Base-by-base conservation (phyloP, 768 basidiomycete species). In the Tephrocybe sp. region DNA sequence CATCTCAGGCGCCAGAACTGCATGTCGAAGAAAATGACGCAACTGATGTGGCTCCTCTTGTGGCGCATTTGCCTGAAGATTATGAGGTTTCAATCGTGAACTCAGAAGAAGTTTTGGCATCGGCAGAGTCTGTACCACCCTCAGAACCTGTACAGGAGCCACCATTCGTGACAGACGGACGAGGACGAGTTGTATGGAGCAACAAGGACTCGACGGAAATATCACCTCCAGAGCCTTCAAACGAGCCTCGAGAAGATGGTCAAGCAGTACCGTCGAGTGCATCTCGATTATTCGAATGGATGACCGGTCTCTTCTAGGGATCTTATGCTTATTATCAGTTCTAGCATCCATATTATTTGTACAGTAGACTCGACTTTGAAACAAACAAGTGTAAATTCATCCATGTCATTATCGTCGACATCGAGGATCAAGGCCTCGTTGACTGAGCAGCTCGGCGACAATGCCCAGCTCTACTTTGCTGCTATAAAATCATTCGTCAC, bases 331-430 rank as follows among this genome's bases (percentile, higher is more conserved):
- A 20, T 39, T 39, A 4, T 21, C 6, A 6, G 18, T 39, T 39
- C 6, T 39, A 39, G 20, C 38, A 12, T n/a, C 38, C 20, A 39
- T 12, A 21, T 39, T 20, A 3, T 7, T 5, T 47, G 54, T 56
- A 56, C 12, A 46, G 12, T 48, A 52, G 23, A 41, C 33, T 28
- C 2, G 11, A n/a, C n/a, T n/a, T n/a, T 42, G 15, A 18, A 5
- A n/a, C 28, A 53, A 57, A 54, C 43, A 51, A 17, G 3, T 48
- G 46, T 51, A 50, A 58, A 48, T 32, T 39, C 21, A 18, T 21
- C 20, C 25, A 90, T 90, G 88, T 90, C 88, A 21, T 72, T 90
- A 48, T 83, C 85, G 26, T 88, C 88, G 11, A 90, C 88, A 6
- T 77, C 84, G 11, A 85, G 80, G 3, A 81, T 90, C 60, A 88